phyloP scores from a whole-genome alignment of 2,329 filamentous ascomycete species.

The Fusarium setosum region DNA sequence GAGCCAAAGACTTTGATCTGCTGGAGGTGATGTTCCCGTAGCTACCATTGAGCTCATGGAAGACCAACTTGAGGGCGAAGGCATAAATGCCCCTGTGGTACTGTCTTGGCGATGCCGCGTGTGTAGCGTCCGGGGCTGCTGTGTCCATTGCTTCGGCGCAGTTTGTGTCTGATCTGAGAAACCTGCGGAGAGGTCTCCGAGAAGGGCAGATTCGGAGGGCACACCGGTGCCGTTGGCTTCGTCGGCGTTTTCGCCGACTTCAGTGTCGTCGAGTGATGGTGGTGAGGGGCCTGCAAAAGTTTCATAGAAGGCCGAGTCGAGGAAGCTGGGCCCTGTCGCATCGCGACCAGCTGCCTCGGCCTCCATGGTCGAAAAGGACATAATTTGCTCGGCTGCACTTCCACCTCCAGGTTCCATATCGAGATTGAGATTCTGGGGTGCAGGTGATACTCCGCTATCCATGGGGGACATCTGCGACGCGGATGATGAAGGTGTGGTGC shows the following conservation, averaged over 20 bases:
- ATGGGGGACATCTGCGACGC: slow-evolving; percentile 32
- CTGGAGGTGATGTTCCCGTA: slow-evolving; percentile 7
- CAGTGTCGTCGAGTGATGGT: slow-evolving; percentile 15
- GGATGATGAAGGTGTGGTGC: slow-evolving; percentile 31
- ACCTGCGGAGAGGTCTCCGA: background rate
- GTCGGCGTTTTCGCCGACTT: slow-evolving; percentile 18
- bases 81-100: background rate
- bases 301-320: slow-evolving; percentile 37
- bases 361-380: slow-evolving; percentile 17
- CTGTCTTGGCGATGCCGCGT: background rate
- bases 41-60: slow-evolving; percentile 28
- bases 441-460: slow-evolving; percentile 32
- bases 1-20: slow-evolving; percentile 26
- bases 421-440: slow-evolving; percentile 10
- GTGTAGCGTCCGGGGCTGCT: background rate
- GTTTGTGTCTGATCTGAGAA: background rate
- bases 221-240: background rate
- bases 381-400: slow-evolving; percentile 5
- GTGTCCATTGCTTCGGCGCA: slow-evolving; percentile 8
- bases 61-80: slow-evolving; percentile 29
- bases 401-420: slow-evolving; percentile 1
- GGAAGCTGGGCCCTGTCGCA: slow-evolving; percentile 20
- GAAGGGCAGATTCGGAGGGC: background rate
- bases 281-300: slow-evolving; percentile 32
- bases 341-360: slow-evolving; percentile 18